phyloP scores from a whole-genome alignment of 2,329 filamentous ascomycete species.

The Amauroascus niger region DNA sequence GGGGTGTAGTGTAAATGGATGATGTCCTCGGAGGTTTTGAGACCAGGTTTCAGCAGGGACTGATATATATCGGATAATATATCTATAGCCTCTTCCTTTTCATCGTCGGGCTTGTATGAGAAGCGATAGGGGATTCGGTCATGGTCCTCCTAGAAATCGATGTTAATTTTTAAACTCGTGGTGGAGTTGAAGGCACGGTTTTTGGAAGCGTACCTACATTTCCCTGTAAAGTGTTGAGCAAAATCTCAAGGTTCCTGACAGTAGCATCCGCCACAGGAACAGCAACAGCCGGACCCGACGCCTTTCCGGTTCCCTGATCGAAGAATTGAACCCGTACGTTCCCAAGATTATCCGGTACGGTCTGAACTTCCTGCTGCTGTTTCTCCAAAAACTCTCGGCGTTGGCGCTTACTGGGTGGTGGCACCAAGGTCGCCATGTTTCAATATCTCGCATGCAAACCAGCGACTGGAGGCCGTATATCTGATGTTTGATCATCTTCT shows the following conservation, averaged over 20 bases:
- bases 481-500: too few relatives aligned
- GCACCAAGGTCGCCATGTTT: conserved; percentile 62
- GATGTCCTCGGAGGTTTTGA: conserved; percentile 51
- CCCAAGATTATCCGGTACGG: conserved; percentile 57
- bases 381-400: conserved; percentile 64
- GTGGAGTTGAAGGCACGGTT: conserved; percentile 18
- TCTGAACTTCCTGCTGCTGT: conserved; percentile 63
- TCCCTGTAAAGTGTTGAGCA: conserved; percentile 75
- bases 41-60: conserved; percentile 41
- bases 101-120: conserved; percentile 44
- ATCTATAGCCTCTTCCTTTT: conserved; percentile 35
- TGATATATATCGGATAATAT: conserved; percentile 43
- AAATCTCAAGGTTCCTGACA: conserved; percentile 78
- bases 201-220: conserved; percentile 44
- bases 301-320: conserved; percentile 62
- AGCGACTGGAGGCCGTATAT: too few relatives aligned
- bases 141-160: conserved; percentile 41
- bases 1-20: conserved; percentile 59
- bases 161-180: too few relatives aligned
- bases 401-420: conserved; percentile 83
- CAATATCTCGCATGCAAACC: not conserved
- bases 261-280: conserved; percentile 76
- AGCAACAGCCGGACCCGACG: conserved; percentile 60
- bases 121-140: conserved; percentile 59
- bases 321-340: conserved; percentile 80